Evolutionary conservation across 2,329 filamentous ascomycete species (phyloP).

Genomic region (Didymella exigua): DNA sequence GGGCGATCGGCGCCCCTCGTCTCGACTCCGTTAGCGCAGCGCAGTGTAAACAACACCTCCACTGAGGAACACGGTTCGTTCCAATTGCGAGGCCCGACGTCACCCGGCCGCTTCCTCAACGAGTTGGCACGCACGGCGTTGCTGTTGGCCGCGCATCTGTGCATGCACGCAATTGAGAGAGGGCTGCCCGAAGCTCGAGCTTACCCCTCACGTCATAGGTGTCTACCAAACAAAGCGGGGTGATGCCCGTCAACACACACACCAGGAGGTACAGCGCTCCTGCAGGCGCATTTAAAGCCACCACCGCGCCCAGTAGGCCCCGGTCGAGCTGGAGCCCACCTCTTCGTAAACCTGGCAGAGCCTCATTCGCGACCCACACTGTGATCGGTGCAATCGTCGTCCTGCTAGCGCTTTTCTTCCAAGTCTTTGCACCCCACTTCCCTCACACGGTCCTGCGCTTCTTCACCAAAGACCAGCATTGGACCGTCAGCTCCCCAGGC

Average conservation of each 20-base stretch:
- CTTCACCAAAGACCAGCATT: slow-evolving; percentile 29
- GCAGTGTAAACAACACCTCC: slow-evolving; percentile 6
- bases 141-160: slow-evolving; percentile 19
- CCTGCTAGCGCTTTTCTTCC: slow-evolving; percentile 42
- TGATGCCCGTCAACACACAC: slow-evolving; percentile 21
- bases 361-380: slow-evolving; percentile 30
- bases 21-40: slow-evolving; percentile 16
- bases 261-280: slow-evolving; percentile 19
- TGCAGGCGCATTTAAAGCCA: slow-evolving; percentile 24
- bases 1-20: slow-evolving; percentile 13
- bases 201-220: slow-evolving; percentile 27
- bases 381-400: slow-evolving; percentile 39
- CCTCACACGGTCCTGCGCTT: slow-evolving; percentile 38
- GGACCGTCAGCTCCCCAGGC: slow-evolving; percentile 22
- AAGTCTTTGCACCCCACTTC: slow-evolving; percentile 47
- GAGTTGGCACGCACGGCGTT: slow-evolving; percentile 14
- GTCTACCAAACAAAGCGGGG: slow-evolving; percentile 23
- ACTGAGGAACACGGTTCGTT: slow-evolving; percentile 6
- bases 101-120: slow-evolving; percentile 16
- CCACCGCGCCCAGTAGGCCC: slow-evolving; percentile 20
- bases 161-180: slow-evolving; percentile 16
- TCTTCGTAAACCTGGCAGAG: slow-evolving; percentile 17
- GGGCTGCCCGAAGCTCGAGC: slow-evolving; percentile 21
- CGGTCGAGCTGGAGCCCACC: slow-evolving; percentile 17
- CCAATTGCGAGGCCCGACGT: slow-evolving; percentile 17